Conservation (phyloP, 345 rosid genomes). For the Ricinus communis region DNA sequence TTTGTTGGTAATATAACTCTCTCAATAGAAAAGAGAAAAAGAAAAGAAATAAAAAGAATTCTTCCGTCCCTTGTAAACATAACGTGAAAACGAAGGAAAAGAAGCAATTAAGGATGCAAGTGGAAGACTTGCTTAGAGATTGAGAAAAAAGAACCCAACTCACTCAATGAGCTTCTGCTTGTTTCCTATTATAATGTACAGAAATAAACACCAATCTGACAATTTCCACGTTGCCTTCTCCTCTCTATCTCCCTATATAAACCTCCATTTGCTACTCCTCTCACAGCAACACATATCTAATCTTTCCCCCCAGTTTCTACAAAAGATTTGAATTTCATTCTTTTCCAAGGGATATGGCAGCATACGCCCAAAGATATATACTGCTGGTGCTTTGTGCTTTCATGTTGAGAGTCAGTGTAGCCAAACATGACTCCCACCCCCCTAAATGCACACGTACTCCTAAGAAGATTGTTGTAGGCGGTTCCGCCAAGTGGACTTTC, state of each 20-base stretch:
- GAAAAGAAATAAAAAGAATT: too few relatives aligned
- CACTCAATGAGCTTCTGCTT: too few relatives aligned
- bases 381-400: conserved; percentile 21
- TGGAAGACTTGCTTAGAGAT: not conserved
- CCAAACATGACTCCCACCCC: conserved; percentile 5
- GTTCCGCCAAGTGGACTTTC: conserved; percentile 59
- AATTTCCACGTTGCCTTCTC: not conserved
- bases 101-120: not conserved
- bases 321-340: not conserved
- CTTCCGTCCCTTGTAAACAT: too few relatives aligned
- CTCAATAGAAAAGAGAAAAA: too few relatives aligned
- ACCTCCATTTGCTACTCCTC: not conserved
- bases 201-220: conserved; percentile 19
- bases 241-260: conserved; percentile 12
- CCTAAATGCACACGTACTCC: conserved; percentile 10
- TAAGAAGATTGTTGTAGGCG: conserved; percentile 58
- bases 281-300: not conserved
- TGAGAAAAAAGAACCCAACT: not conserved
- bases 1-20: too few relatives aligned
- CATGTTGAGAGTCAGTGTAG: conserved; percentile 22
- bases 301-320: not conserved
- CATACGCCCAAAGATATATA: not conserved
- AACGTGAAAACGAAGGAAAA: too few relatives aligned
- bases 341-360: conserved; percentile 16
- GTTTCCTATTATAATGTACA: too few relatives aligned